Conservation (phyloP, 2,329 filamentous ascomycete genomes). For the Fusarium succisae region DNA sequence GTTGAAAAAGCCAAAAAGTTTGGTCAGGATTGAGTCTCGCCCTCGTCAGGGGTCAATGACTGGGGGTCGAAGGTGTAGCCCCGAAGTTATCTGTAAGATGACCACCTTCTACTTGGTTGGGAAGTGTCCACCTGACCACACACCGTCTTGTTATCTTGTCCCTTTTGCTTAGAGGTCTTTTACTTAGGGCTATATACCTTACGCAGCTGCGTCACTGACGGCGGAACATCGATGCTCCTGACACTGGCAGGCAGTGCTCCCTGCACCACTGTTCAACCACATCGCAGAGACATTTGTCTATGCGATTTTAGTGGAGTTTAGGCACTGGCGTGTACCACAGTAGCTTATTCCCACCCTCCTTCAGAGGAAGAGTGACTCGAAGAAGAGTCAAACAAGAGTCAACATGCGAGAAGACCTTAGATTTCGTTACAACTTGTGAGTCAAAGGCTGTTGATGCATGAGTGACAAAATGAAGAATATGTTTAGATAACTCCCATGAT, state of each 20-base stretch:
- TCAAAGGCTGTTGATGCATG: accelerated
- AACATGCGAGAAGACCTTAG: accelerated
- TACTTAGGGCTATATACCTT: not conserved
- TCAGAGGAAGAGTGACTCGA: accelerated
- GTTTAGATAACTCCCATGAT: accelerated
- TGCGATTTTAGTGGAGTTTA: too few relatives aligned
- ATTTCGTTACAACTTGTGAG: not conserved
- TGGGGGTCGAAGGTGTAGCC: not conserved
- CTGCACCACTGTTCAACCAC: too few relatives aligned
- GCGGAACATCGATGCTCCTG: not conserved
- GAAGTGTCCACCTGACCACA: not conserved
- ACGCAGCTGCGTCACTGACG: not conserved
- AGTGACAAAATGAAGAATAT: accelerated
- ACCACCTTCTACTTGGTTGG: not conserved
- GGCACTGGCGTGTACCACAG: not conserved
- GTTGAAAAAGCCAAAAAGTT: not conserved
- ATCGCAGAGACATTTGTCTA: accelerated
- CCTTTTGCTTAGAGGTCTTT: not conserved
- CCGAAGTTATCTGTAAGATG: not conserved
- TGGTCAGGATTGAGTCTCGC: not conserved
- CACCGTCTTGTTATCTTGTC: not conserved
- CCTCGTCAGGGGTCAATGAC: not conserved
- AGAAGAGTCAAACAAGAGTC: accelerated
- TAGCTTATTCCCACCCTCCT: not conserved
- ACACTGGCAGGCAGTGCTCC: not conserved